phyloP scores from a whole-genome alignment of 2,329 filamentous ascomycete genomes.

The Exophiala calicioides region DNA sequence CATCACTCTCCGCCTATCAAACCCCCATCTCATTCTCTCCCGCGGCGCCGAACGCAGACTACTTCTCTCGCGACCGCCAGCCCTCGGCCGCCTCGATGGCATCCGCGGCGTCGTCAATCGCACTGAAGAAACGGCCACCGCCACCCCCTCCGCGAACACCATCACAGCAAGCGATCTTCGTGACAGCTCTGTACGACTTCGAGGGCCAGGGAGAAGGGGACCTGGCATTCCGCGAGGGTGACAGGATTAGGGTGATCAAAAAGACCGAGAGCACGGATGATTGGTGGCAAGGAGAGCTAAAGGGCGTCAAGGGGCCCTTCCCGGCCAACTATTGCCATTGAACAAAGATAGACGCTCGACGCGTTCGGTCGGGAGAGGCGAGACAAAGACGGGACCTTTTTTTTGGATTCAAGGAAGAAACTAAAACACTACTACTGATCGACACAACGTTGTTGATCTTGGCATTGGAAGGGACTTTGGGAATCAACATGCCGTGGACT shows the following conservation, averaged over 20 bases:
- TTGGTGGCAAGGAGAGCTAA: slow-evolving; percentile 82
- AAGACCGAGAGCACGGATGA: slow-evolving; percentile 79
- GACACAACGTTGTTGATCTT: no score
- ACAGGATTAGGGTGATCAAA: slow-evolving; percentile 73
- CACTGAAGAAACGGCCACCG: slow-evolving; percentile 74
- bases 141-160: slow-evolving; percentile 67
- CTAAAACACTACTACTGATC: no score
- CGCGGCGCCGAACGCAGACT: slow-evolving; percentile 48
- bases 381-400: neutral
- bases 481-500: no score
- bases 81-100: slow-evolving; percentile 38
- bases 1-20: slow-evolving; percentile 33
- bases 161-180: slow-evolving; percentile 54
- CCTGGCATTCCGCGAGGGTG: slow-evolving; percentile 73
- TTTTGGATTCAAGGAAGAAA: no score
- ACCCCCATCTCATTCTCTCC: slow-evolving; percentile 38
- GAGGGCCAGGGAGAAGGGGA: slow-evolving; percentile 69
- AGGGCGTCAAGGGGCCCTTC: slow-evolving; percentile 69
- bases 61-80: slow-evolving; percentile 46
- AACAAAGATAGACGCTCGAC: no score
- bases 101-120: slow-evolving; percentile 38
- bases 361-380: no score
- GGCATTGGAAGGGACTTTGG: no score
- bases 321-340: slow-evolving; percentile 75
- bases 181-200: slow-evolving; percentile 75